A percentile compares a stretch with the other conserved stretches of the same genome.
phyloP scores from a whole-genome alignment of 352 stramenopile genomes.

The Globisporangium cystogenes region DNA sequence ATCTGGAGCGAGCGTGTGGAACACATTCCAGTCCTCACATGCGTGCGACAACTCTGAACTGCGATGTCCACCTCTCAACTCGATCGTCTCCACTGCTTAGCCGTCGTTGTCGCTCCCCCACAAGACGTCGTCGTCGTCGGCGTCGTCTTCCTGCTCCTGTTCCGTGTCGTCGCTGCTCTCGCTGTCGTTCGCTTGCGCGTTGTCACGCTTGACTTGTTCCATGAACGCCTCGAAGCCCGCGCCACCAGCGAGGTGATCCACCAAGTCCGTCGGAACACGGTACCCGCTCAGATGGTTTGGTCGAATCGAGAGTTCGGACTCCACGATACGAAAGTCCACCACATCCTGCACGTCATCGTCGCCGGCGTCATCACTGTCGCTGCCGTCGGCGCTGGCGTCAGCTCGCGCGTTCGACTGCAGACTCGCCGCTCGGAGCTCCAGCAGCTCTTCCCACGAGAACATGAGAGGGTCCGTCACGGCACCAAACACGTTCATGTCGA shows the following conservation, averaged over 20 bases:
- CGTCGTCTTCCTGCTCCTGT: slow-evolving; percentile 12
- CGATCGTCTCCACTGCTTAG: no score
- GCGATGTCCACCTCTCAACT: no score
- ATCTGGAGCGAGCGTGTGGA: no score
- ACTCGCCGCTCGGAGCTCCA: slow-evolving; percentile 22
- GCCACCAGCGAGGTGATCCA: slow-evolving; percentile 65
- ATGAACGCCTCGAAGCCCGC: slow-evolving; percentile 80
- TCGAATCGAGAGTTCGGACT: slow-evolving; percentile 52
- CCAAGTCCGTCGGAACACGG: slow-evolving; percentile 78
- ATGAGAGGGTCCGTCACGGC: slow-evolving; percentile 90
- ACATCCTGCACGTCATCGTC: slow-evolving; percentile 38
- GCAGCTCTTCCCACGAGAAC: slow-evolving; percentile 89
- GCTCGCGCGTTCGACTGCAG: slow-evolving; percentile 12
- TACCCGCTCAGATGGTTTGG: slow-evolving; percentile 71
- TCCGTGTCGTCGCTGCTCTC: slow-evolving; percentile 25
- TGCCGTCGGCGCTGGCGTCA: slow-evolving; percentile 4
- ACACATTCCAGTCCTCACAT: no score
- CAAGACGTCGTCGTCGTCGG: slow-evolving; percentile 11
- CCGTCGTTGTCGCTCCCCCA: slow-evolving; percentile 19
- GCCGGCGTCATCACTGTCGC: slow-evolving; percentile 7
- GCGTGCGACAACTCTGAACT: no score
- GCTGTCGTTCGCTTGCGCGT: slow-evolving; percentile 17
- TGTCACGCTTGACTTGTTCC: slow-evolving; percentile 79
- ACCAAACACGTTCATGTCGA: slow-evolving; percentile 96
- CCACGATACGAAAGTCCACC: slow-evolving; percentile 79